Percentiles rank a stretch among this genome's conserved stretches.
phyloP scores from a whole-genome alignment of 2,329 filamentous ascomycete species.

The Ophiostoma sp. region DNA sequence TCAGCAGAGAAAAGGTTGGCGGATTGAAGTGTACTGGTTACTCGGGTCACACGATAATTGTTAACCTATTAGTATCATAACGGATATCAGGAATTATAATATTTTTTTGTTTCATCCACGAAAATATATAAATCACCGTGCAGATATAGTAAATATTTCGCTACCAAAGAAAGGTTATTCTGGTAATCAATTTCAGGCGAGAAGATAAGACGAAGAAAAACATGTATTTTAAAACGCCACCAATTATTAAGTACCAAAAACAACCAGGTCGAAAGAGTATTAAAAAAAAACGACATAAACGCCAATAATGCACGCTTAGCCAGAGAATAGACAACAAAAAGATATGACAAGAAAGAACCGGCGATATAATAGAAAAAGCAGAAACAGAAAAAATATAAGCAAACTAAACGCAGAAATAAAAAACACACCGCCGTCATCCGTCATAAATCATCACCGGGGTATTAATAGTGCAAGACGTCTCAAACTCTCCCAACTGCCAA shows the following conservation, averaged over 20 bases:
- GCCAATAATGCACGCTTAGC: slow-evolving; percentile 4
- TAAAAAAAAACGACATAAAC: background rate
- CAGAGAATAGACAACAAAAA: background rate
- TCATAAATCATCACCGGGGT: slow-evolving; percentile 14
- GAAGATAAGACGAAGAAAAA: background rate
- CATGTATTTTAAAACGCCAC: background rate
- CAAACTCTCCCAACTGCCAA: background rate
- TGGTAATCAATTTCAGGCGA: too few species aligned
- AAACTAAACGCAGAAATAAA: background rate
- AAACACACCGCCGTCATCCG: slow-evolving; percentile 8
- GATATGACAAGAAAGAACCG: background rate
- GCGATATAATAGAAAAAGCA: background rate
- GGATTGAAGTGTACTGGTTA: too few species aligned
- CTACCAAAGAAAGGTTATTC: too few species aligned
- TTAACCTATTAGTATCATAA: too few species aligned
- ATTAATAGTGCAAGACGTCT: background rate
- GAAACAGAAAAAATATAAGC: background rate
- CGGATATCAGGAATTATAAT: too few species aligned
- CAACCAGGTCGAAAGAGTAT: background rate
- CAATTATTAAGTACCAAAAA: background rate
- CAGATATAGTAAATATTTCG: too few species aligned
- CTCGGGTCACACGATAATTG: too few species aligned
- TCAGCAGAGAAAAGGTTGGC: background rate
- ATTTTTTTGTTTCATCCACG: too few species aligned
- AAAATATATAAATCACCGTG: too few species aligned